These are phyloP conservation scores for Penicillium mononematosum DNA, from an alignment of 495 filamentous ascomycete species.

Conservation along the genomic window DNA sequence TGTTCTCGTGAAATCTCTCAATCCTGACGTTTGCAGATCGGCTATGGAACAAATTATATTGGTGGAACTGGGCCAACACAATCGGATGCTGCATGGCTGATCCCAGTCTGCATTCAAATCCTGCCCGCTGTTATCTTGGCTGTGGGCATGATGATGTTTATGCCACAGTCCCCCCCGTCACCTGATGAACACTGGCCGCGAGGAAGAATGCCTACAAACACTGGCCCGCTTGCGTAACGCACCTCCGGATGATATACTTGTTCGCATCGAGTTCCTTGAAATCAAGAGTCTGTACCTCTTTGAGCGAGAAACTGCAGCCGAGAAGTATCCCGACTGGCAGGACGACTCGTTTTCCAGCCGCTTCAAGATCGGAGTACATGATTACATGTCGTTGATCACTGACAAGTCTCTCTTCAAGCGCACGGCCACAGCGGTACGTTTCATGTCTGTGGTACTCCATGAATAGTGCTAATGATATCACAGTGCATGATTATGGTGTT, in stretches of 20 bases:
- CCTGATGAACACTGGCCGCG: slow-evolving; percentile 66
- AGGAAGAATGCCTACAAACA: slow-evolving; percentile 60
- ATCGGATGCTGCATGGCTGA: slow-evolving; percentile 43
- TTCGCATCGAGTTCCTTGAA: slow-evolving; percentile 76
- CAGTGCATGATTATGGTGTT: slow-evolving; percentile 44
- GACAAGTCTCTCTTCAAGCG: slow-evolving; percentile 40
- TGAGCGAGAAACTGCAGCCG: slow-evolving; percentile 66
- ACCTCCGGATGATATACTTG: slow-evolving; percentile 58
- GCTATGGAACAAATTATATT: slow-evolving; percentile 48
- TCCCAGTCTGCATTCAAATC: slow-evolving; percentile 47
- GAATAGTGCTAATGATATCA: slow-evolving; percentile 9
- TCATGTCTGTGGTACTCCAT: background rate
- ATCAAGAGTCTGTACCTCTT: slow-evolving; percentile 75
- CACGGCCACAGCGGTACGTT: slow-evolving; percentile 35
- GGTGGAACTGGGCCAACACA: slow-evolving; percentile 44
- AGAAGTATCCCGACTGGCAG: slow-evolving; percentile 35
- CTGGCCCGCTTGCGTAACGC: slow-evolving; percentile 61
- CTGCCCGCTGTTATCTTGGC: slow-evolving; percentile 44
- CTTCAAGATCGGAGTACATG: slow-evolving; percentile 32
- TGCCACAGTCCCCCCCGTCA: slow-evolving; percentile 84
- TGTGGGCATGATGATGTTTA: slow-evolving; percentile 54
- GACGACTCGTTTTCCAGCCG: slow-evolving; percentile 32
- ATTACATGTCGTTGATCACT: slow-evolving; percentile 35
- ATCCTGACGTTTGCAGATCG: slow-evolving; percentile 42
- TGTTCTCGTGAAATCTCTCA: background rate